Base-by-base conservation (phyloP, 805 yeast genomes). In the Candida sithepensis region DNA sequence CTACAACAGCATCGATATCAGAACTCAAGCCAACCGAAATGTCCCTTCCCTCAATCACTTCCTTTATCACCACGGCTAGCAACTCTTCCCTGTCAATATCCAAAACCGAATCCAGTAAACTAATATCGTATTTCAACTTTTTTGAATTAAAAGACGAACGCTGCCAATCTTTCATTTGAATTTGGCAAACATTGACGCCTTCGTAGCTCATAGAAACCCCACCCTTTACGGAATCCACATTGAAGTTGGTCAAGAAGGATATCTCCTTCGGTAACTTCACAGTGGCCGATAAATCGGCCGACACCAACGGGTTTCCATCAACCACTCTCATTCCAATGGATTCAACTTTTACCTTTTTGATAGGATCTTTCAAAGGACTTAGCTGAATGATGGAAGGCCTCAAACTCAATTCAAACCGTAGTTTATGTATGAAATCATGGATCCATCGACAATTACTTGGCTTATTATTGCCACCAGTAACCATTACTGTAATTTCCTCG, bases 81-180 rank as follows among this genome's bases (percentile, higher is more conserved):
- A 14, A 9, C 13, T 13, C 41, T 12, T 46, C 43, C 26, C 52
- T 39, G 3, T 1, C 14, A 2, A 42, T 50, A 30, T n/a, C 56
- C 53, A 26, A 22, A 22, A 16, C 51, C 12, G 30, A 26, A 51
- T 22, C 38, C 22, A 36, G 37, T 14, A 41, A 49, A 13, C 36
- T 30, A 13, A 61, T 16, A 2, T 39, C 28, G 26, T 23, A 57
- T 24, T 14, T 30, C 10, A 10, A 14, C 4, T 46, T 38, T 0
- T 41, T 43, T 3, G 54, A 55, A 38, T 63, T 54, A n/a, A 60
- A 37, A 12, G 59, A 44, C 19, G 58, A 54, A 7, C 51, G 0
- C 26, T 52, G 54, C 39, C 64, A 51, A 13, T 49, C 48, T 1
- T 41, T 26, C 38, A 67, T 33, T 3, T 21, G 30, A 9, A 53